A percentile compares a stretch with the other conserved stretches of the same genome.
phyloP scores from a whole-genome alignment of 2,329 filamentous ascomycete genomes.

The Fusarium anguioides region DNA sequence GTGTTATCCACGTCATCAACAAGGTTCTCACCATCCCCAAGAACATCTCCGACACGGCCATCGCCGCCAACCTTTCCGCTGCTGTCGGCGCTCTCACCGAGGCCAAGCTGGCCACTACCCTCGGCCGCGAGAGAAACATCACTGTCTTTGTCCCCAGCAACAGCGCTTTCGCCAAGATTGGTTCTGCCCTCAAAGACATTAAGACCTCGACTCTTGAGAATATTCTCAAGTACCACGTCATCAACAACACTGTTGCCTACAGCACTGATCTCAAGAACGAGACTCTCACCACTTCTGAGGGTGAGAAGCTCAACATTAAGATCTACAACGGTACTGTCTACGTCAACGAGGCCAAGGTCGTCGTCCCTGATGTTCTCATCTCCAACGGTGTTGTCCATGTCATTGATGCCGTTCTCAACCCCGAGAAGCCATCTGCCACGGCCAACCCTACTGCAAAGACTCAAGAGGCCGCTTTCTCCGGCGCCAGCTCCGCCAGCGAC shows the following conservation, averaged over 20 bases:
- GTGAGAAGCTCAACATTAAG: conserved; percentile 56
- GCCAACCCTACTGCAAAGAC: conserved; percentile 51
- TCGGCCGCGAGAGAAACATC: conserved; percentile 48
- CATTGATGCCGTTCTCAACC: conserved; percentile 63
- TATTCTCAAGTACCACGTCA: conserved; percentile 71
- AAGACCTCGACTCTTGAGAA: too few species aligned
- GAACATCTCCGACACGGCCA: conserved; percentile 48
- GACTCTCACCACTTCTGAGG: conserved; percentile 36
- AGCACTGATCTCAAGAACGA: conserved; percentile 44
- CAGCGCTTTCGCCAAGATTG: conserved; percentile 66
- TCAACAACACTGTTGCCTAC: conserved; percentile 61
- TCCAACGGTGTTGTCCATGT: conserved; percentile 69
- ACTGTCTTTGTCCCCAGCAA: conserved; percentile 73
- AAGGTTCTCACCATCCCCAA: conserved; percentile 54
- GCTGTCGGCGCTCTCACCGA: conserved; percentile 43
- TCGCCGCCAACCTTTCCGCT: conserved; percentile 38
- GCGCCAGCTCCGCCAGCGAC: conserved; percentile 59
- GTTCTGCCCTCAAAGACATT: conserved; percentile 61
- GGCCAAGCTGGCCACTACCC: conserved; percentile 39
- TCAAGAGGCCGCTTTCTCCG: conserved; percentile 62
- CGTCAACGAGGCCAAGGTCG: conserved; percentile 56
- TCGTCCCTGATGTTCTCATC: conserved; percentile 60
- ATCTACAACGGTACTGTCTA: conserved; percentile 54
- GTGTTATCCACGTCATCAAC: conserved; percentile 63
- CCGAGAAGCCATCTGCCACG: conserved; percentile 49